Base-by-base conservation (phyloP, 208 protist species). In the Acanthamoeba royreba region DNA sequence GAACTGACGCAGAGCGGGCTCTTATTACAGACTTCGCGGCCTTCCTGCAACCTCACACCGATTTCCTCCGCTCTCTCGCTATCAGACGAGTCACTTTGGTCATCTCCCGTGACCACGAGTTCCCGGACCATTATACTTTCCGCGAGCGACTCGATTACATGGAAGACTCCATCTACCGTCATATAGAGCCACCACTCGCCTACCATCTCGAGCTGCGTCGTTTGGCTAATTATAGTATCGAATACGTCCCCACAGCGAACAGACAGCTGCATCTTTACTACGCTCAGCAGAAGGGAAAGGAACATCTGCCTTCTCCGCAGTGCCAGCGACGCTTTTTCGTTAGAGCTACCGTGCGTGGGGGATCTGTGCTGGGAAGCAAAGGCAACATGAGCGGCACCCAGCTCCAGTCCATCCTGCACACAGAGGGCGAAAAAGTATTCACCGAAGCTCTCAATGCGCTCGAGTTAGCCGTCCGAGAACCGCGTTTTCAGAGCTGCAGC, bases 271-370 rank as follows among this genome's bases (percentile, higher is more conserved):
- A 99, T 93, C 93, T 99, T 42, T 99, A 98, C 94, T 97, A 97
- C 92, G 98, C 97, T 5, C 69, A 96, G 66, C 61, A 92, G 25
- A 94, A 94, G 35, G 86, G 53, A 4, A 90, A 63, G 49, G 83
- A 90, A 47, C 66, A 93, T 9, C 49, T 90, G 5, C 47, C 42
- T 7, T 19, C 47, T 5, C 31, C 35, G 38, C 55, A 79, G 45
- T 92, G 98, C 45, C 98, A 99, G 94, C 96, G 97, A 61, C 97
- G 98, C 74, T 97, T 99, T 86, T 99, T 99, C 94, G 98, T 98
- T 28, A 97, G 98, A 22, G 96, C 98, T 8, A 96, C 98, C 49
- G 96, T 99, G 7, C 97, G 97, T 55, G 97, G 98, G n/a, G n/a
- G n/a, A n/a, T n/a, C n/a, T n/a, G n/a, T n/a, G n/a, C n/a, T n/a